phyloP scores from a whole-genome alignment of 768 basidiomycete genomes.

The Royoungia palumana region DNA sequence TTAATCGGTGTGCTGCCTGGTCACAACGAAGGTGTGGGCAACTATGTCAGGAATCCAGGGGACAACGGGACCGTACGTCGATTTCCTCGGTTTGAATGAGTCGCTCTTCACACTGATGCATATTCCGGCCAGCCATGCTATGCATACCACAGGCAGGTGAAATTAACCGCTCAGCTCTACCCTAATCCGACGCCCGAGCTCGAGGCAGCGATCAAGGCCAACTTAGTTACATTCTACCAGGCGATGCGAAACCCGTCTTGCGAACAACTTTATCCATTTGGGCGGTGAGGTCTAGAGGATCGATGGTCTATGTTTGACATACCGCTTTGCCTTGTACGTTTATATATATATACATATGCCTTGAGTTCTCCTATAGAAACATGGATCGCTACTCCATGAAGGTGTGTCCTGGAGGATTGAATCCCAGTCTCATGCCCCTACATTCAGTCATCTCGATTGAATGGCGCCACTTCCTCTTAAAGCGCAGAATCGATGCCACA shows the following conservation, averaged over 20 bases:
- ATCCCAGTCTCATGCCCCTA: no score
- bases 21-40: slow-evolving; percentile 15
- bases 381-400: no score
- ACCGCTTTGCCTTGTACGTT: no score
- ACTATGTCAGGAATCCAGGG: slow-evolving; percentile 12
- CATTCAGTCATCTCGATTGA: no score
- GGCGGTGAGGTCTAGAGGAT: slow-evolving; percentile 1
- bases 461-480: no score
- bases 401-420: no score
- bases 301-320: no score
- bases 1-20: slow-evolving; percentile 13
- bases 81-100: neutral
- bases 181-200: slow-evolving; percentile 21
- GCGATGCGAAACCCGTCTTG: slow-evolving; percentile 9
- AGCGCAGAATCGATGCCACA: no score
- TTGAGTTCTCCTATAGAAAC: no score
- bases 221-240: slow-evolving; percentile 16
- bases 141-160: slow-evolving; percentile 19
- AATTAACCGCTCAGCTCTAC: slow-evolving; percentile 19
- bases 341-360: no score
- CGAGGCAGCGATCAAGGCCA: slow-evolving; percentile 21
- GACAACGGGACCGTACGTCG: slow-evolving; percentile 15
- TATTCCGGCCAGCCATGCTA: slow-evolving; percentile 13
- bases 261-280: slow-evolving; percentile 17
- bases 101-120: neutral